These are phyloP conservation scores for Borovskyia barvae DNA, from an alignment of 208 protist genomes.

Conservation along the genomic window DNA sequence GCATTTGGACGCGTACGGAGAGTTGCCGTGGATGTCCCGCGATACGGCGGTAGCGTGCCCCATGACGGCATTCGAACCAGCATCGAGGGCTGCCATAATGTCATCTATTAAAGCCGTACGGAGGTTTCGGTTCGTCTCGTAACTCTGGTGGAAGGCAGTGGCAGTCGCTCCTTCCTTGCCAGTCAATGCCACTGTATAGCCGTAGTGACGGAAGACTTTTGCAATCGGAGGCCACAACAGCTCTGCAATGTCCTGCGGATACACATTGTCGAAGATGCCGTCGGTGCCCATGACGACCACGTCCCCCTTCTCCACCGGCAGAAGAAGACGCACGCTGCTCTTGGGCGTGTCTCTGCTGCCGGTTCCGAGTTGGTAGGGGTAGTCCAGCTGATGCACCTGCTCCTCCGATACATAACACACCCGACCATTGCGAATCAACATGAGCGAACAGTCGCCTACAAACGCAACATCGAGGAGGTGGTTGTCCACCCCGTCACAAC, in stretches of 20 bases:
- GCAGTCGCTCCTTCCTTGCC: not conserved
- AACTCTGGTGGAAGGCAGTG: not conserved
- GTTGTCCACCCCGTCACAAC: slow-evolving; percentile 23
- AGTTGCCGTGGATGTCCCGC: slow-evolving; percentile 44
- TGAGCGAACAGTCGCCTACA: slow-evolving; percentile 61
- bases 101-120: slow-evolving; percentile 35
- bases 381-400: slow-evolving; percentile 65
- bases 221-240: slow-evolving; percentile 43
- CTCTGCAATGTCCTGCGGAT: slow-evolving; percentile 31
- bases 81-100: slow-evolving; percentile 43
- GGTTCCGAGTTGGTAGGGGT: slow-evolving; percentile 65
- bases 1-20: slow-evolving; percentile 62
- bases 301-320: slow-evolving; percentile 53
- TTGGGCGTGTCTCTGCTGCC: slow-evolving; percentile 57
- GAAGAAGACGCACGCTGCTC: slow-evolving; percentile 32
- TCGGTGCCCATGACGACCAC: slow-evolving; percentile 68
- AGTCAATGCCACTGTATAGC: slow-evolving; percentile 1
- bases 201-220: slow-evolving; percentile 27
- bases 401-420: slow-evolving; percentile 47
- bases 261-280: slow-evolving; percentile 78
- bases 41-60: slow-evolving; percentile 31
- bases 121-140: slow-evolving; percentile 11
- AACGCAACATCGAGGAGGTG: slow-evolving; percentile 52
- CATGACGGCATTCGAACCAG: slow-evolving; percentile 33
- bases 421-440: slow-evolving; percentile 51